These are phyloP conservation scores for Breynia disticha DNA, from an alignment of 441 rosid genomes.

Conservation along the genomic window DNA sequence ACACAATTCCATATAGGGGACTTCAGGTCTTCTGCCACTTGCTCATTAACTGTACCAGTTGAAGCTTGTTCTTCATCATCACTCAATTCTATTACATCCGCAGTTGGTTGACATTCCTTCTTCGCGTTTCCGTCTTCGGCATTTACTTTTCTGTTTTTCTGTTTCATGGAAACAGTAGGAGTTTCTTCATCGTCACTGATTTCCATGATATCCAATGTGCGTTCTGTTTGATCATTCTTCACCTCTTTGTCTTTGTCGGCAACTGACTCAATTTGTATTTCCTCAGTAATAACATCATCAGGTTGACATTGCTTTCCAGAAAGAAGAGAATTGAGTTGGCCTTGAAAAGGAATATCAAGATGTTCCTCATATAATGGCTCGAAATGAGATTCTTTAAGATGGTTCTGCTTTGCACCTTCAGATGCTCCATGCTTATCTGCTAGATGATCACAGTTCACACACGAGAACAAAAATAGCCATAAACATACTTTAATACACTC, in stretches of 20 bases:
- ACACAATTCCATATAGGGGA: slow-evolving; percentile 11
- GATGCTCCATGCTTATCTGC: slow-evolving; percentile 4
- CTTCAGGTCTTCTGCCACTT: slow-evolving; percentile 3
- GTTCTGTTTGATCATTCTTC: neutral
- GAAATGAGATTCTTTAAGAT: slow-evolving; percentile 7
- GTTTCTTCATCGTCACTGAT: neutral
- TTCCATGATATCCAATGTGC: neutral
- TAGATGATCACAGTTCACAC: neutral
- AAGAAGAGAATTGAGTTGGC: slow-evolving; percentile 4
- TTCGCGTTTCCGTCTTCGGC: slow-evolving; percentile 7
- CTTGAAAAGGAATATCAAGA: neutral
- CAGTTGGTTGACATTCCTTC: neutral
- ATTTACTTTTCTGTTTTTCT: neutral
- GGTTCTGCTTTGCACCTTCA: slow-evolving; percentile 5
- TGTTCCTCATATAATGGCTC: neutral
- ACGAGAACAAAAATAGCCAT: neutral
- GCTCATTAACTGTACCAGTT: neutral
- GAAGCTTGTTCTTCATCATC: slow-evolving; percentile 18
- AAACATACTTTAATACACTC: too few species aligned
- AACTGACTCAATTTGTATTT: neutral
- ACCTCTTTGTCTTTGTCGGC: neutral
- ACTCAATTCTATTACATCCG: slow-evolving; percentile 15
- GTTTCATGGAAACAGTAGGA: slow-evolving; percentile 1
- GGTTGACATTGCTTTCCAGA: slow-evolving; percentile 9
- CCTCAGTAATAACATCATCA: neutral